Conservation (phyloP, 257 asterid genomes). For the Linaria vulgaris region DNA sequence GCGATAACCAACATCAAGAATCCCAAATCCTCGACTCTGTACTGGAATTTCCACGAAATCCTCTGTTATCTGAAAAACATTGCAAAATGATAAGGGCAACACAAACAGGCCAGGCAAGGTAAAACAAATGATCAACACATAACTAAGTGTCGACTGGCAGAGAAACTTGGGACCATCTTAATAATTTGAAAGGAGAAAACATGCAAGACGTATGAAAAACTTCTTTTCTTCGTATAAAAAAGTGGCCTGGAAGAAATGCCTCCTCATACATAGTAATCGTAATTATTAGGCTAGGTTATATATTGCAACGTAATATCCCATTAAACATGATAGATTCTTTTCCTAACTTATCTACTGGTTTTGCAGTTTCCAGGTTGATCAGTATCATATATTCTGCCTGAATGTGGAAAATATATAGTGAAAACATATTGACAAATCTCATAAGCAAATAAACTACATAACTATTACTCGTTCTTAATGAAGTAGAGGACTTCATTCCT, state of each 20-base stretch:
- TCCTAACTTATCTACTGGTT: too few relatives aligned
- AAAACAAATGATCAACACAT: slow-evolving; percentile 1
- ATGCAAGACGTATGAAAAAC: too few relatives aligned
- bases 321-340: too few relatives aligned
- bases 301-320: background rate
- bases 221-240: background rate
- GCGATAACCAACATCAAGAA: slow-evolving; percentile 86
- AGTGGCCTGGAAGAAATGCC: background rate
- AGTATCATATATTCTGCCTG: too few relatives aligned
- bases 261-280: background rate
- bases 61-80: slow-evolving; percentile 58
- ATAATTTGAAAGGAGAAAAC: too few relatives aligned
- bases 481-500: background rate
- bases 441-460: background rate
- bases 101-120: background rate
- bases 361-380: too few relatives aligned
- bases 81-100: background rate
- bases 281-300: background rate
- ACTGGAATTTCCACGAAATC: slow-evolving; percentile 74
- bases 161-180: too few relatives aligned
- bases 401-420: too few relatives aligned
- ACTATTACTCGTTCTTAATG: background rate
- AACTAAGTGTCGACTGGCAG: background rate
- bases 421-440: too few relatives aligned
- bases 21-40: slow-evolving; percentile 89